phyloP scores from a whole-genome alignment of 257 asterid species.

The Solanum etuberosum region DNA sequence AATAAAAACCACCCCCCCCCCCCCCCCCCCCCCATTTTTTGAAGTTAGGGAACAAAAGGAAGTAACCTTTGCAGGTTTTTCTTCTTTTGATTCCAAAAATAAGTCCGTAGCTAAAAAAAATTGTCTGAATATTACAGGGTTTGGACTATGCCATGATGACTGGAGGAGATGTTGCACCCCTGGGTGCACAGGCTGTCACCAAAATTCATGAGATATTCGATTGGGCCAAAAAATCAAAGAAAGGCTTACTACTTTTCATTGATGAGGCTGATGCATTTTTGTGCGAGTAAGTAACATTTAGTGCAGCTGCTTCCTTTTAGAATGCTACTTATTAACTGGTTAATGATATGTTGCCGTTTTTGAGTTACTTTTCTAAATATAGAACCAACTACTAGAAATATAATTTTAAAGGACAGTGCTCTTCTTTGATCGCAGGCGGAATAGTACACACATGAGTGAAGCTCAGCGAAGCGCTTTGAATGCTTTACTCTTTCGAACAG shows the following conservation, averaged over 20 bases:
- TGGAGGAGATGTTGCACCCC: conserved; percentile 97
- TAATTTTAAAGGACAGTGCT: neutral
- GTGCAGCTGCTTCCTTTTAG: neutral
- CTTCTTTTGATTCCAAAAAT: neutral
- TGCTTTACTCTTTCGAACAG: conserved; percentile 88
- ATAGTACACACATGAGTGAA: conserved; percentile 93
- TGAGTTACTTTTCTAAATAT: neutral
- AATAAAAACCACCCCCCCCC: too few relatives aligned
- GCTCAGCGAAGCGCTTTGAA: conserved; percentile 90
- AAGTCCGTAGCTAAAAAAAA: neutral
- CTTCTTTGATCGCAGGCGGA: conserved; percentile 45
- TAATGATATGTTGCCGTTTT: neutral
- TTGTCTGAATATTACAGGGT: conserved; percentile 45
- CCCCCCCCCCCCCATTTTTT: neutral
- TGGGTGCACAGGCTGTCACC: conserved; percentile 94
- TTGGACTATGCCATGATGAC: conserved; percentile 99
- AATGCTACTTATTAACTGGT: neutral
- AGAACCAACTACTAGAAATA: neutral
- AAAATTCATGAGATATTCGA: conserved; percentile 96
- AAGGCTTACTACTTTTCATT: conserved; percentile 82
- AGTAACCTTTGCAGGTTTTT: neutral
- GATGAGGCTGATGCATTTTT: conserved; percentile 99
- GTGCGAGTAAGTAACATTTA: conserved; percentile 71
- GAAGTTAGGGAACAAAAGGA: neutral
- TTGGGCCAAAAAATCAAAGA: conserved; percentile 91